These are phyloP conservation scores for Lactarius tabidus DNA, from an alignment of 768 basidiomycete species.

Conservation along the genomic window DNA sequence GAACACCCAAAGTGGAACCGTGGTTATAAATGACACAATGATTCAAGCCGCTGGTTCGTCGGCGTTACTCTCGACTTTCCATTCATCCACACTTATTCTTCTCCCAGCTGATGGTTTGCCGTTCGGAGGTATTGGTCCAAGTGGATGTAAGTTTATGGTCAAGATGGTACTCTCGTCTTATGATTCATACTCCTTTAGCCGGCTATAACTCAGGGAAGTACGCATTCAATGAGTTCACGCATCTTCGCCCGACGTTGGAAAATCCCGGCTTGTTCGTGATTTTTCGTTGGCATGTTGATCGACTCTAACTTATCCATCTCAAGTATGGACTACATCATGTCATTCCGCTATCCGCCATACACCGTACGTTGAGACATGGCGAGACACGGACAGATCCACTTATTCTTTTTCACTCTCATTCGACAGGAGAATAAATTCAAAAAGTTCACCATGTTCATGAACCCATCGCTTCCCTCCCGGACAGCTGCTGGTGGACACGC, in stretches of 20 bases:
- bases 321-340: constrained; percentile 35
- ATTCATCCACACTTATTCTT: not conserved
- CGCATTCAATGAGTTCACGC: constrained; percentile 75
- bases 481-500: constrained; percentile 30
- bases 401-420: constrained; percentile 3
- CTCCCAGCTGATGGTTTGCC: constrained; percentile 55
- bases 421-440: constrained; percentile 30
- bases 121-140: constrained; percentile 69
- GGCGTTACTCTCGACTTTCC: not conserved
- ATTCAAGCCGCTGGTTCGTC: constrained; percentile 54
- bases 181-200: constrained; percentile 35
- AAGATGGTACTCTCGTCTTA: constrained; percentile 9
- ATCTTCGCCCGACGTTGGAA: constrained; percentile 54
- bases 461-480: constrained; percentile 41
- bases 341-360: constrained; percentile 39
- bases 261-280: constrained; percentile 38
- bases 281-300: not conserved
- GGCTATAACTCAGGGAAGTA: constrained; percentile 71
- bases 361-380: constrained; percentile 28
- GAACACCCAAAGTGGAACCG: constrained; percentile 68
- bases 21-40: constrained; percentile 64
- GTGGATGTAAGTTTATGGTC: constrained; percentile 53
- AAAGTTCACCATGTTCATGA: constrained; percentile 28
- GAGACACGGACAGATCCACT: not conserved
- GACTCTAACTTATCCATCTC: not conserved